Base-by-base conservation (phyloP, 352 stramenopile species). In the Nothophytophthora sp. region DNA sequence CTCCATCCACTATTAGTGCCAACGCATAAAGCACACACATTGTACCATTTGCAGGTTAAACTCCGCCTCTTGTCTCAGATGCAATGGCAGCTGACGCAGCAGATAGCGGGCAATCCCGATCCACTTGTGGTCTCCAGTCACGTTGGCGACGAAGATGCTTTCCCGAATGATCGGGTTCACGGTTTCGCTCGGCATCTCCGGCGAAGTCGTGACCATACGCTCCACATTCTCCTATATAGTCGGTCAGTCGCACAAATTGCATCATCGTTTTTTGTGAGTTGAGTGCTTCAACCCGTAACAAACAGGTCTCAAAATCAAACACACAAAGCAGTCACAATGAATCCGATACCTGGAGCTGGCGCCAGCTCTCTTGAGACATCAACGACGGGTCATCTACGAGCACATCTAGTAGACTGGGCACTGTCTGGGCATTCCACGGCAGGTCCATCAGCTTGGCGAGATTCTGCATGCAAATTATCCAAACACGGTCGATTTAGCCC, bases 11-110 rank as follows among this genome's bases (percentile, higher is more conserved):
- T 6, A 11, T 28, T 43, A 20, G 8, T 20, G 11, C 30, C 19
- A 15, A 39, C 16, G 12, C 27, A 22, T n/a, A 5, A 49, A 12
- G 27, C 11, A 36, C 39, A 16, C 16, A 13, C 13, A 24, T 30
- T 38, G 23, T 63, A 92, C 81, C 76, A 90, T 90, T 57, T 90
- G 81, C 6, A 92, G 55, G 36, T 81, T 89, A 43, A 92, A 92
- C 20, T 92, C 81, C 5, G 79, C 75, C 35, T 90, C 81, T 46
- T 85, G 77, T 32, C 78, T 61, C 16, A 86, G 44, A 35, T 84
- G 66, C n/a, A 67, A 34, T 0, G 78, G 73, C 24, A 92, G 55
- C 18, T 78, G 63, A 8, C 68, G 63, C 18, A 88, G 51, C 28
- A 92, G 42, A 38, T 72, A 61, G 2, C 81, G 75, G 13, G 67